Base-by-base conservation (phyloP, 23 red algal species). In the Chondrus crispus region DNA sequence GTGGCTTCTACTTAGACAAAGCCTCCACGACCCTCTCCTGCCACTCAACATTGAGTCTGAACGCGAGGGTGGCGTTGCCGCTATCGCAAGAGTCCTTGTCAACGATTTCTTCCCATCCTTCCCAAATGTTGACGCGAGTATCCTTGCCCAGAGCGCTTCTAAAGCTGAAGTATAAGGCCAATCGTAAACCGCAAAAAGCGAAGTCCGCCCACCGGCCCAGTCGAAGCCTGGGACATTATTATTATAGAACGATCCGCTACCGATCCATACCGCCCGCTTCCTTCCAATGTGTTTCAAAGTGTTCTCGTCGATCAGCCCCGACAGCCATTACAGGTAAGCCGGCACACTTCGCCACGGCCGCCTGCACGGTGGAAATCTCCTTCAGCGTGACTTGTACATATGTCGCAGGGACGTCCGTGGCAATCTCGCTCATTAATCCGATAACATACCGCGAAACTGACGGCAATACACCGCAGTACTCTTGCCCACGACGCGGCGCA, bases 21-120 rank as follows among this genome's bases (percentile, higher is more conserved):
- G 91, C 47, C 79, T 98, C 60, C 95, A 98, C 62, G 95, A 98
- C 83, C 95, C 95, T 20, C 85, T 98, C 58, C 84, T 98, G 28
- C 85, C 95, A 16, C 73, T 98, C 47, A 98, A 98, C 58, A 76
- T 98, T 3, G 95, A 98, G 69, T 92, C 87, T 8, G 94, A 96
- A 80, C 38, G 29, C 9, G 18, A 39, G 20, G 94, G 94, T 40
- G 94, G 94, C 46, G 78, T 96, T 28, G 78, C 36, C 2, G 46
- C 40, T 39, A 96, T 92, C 24, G 40, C 46, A 41, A 72, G 68
- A 22, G 90, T 82, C 8, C 58, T 96, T 24, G 18, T 52, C 28
- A 45, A 87, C 30, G 33, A 81, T 11, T 94, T 94, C 28, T 87
- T 94, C 26, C 48, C 91, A 9, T 46, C 86, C 26, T 69, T 50